Evolutionary conservation across 75 land plant genomes (phyloP).

Genomic region (Ceratopteris richardii): DNA sequence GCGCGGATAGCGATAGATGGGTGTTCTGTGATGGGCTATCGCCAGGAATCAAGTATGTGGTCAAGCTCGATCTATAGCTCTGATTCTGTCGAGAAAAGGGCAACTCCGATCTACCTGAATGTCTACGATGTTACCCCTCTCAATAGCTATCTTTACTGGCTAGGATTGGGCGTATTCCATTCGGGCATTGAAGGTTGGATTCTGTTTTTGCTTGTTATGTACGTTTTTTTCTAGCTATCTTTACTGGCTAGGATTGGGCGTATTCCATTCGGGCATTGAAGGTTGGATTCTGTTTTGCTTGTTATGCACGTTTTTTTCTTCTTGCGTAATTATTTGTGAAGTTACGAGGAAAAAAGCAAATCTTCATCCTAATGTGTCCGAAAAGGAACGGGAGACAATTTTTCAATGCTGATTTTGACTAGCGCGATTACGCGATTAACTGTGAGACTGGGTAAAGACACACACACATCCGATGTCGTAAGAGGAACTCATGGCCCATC

Average conservation of each 20-base stretch:
- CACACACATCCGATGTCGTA: too few species aligned
- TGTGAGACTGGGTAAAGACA: too few species aligned
- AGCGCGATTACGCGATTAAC: too few species aligned
- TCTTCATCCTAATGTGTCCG: too few species aligned
- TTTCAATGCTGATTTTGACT: too few species aligned
- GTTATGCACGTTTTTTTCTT: neutral
- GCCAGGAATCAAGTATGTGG: too few species aligned
- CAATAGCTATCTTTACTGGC: constrained; percentile 73
- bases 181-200: constrained; percentile 75
- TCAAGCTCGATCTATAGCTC: too few species aligned
- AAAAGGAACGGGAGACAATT: too few species aligned
- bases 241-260: constrained; percentile 81
- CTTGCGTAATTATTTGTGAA: neutral
- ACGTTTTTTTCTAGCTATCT: constrained; percentile 18
- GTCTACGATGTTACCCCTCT: constrained; percentile 79
- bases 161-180: constrained; percentile 76
- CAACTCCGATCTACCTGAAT: constrained; percentile 65
- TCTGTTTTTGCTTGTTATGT: neutral
- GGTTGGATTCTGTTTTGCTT: constrained; percentile 23
- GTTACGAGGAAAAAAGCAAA: too few species aligned
- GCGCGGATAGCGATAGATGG: neutral
- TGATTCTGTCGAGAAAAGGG: neutral
- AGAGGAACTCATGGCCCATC: too few species aligned
- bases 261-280: constrained; percentile 87
- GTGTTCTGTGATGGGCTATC: neutral